Evolutionary conservation across 768 basidiomycete genomes (phyloP), one percentile per base, ranked within the genome.

Genomic region (Daedaleopsis nitida): DNA sequence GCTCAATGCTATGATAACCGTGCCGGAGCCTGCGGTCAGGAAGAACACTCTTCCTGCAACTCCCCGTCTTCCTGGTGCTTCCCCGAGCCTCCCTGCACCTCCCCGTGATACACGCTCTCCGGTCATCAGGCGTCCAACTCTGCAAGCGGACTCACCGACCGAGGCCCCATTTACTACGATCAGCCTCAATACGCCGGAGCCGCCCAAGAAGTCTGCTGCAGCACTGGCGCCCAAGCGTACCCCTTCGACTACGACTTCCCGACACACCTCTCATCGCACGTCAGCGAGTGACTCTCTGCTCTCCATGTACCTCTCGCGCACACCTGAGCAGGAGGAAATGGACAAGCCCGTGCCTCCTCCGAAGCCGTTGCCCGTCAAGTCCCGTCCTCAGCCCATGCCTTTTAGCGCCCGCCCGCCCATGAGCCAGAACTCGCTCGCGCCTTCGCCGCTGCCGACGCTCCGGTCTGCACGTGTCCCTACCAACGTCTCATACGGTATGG

Each of bases 261-360:
- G 55, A 17, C 51, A 54, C 49, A 57, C 50, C 9, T 54, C 63
- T n/a, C 62, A 55, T 19, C 51, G 54, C 49, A 57, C 60, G 1
- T 61, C 60, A 9, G 60, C 59, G 44, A 53, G 59, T 44, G 62
- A 72, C 62, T 72, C 72, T 14, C 43, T 74, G 35, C 60, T 73
- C 53, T 70, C 64, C 62, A 70, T 73, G 72, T 73, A 72, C 62
- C 57, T 67, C 23, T 70, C 67, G 8, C 64, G 62, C 13, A 47
- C 66, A 3, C 55, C 71, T 0, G 55, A 60, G 10, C 14, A 48
- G 3, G 50, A 43, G 9, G 55, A 54, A 12, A 58, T 64, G 51
- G 54, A 62, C 14, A 58, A 59, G 42, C 70, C 66, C 10, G 47
- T 58, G 3, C 63, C 59, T 14, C 70, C 68, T 3, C 59, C 59